Evolutionary conservation across 140 eudicot species (phyloP).

Genomic region (Oenanthe javanica): DNA sequence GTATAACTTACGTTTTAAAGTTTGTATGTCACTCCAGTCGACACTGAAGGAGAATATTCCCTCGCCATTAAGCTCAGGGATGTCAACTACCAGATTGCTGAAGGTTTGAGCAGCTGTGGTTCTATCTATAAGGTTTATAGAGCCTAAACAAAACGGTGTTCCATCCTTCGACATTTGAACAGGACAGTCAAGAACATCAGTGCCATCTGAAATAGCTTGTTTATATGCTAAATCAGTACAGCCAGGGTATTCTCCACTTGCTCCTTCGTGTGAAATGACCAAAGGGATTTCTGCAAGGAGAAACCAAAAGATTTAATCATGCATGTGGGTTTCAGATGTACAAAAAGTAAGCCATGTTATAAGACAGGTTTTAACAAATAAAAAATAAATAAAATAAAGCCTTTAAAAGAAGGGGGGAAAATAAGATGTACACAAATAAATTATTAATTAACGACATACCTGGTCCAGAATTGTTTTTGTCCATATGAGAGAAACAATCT

Average conservation of each 20-base stretch:
- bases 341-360: neutral
- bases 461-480: slow-evolving; percentile 1
- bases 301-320: neutral
- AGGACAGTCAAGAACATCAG: slow-evolving; percentile 6
- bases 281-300: slow-evolving; percentile 4
- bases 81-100: neutral
- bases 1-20: neutral
- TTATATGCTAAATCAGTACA: slow-evolving; percentile 9
- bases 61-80: neutral
- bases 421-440: neutral
- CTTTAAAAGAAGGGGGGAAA: neutral
- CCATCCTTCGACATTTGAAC: slow-evolving; percentile 6
- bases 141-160: neutral
- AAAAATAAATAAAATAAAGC: neutral
- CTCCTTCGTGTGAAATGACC: slow-evolving; percentile 5
- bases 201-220: slow-evolving; percentile 5
- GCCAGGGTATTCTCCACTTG: slow-evolving; percentile 5
- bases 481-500: slow-evolving; percentile 6
- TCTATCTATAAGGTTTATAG: slow-evolving; percentile 2
- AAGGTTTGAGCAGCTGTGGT: slow-evolving; percentile 2
- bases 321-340: neutral
- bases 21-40: slow-evolving; percentile 8
- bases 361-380: neutral
- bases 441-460: neutral
- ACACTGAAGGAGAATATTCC: slow-evolving; percentile 2